Evolutionary conservation across 768 basidiomycete species (phyloP).

Genomic region (Suillus plorans): DNA sequence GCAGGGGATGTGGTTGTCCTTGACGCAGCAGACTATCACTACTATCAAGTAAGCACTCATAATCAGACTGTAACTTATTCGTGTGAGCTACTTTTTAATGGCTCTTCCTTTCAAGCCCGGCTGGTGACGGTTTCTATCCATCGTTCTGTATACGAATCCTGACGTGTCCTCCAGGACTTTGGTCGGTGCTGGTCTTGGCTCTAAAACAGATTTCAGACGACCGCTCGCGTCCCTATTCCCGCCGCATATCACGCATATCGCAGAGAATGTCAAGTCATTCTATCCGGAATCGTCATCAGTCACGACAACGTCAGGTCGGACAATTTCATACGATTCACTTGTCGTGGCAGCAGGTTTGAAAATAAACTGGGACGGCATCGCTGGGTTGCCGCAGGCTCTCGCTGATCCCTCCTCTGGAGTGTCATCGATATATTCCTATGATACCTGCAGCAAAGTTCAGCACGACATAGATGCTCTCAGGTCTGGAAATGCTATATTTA

Average conservation of each 20-base stretch:
- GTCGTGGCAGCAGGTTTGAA: conserved; percentile 90
- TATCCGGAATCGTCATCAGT: conserved; percentile 73
- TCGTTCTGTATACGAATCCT: not conserved
- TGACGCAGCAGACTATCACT: conserved; percentile 78
- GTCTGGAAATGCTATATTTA: conserved; percentile 86
- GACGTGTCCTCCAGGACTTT: conserved; percentile 62
- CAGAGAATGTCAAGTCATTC: conserved; percentile 72
- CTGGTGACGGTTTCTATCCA: conserved; percentile 54
- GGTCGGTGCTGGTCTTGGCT: conserved; percentile 82
- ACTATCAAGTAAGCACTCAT: conserved; percentile 68
- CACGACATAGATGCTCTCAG: conserved; percentile 73
- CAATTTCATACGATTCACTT: conserved; percentile 77
- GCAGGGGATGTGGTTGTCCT: conserved; percentile 83
- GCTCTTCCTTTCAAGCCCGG: conserved; percentile 60
- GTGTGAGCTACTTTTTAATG: not conserved
- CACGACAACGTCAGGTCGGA: conserved; percentile 67
- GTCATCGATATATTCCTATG: conserved; percentile 89
- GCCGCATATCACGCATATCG: conserved; percentile 64
- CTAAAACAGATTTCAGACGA: conserved; percentile 67
- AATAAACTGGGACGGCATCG: conserved; percentile 77
- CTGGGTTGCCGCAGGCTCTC: conserved; percentile 76
- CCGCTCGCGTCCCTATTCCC: conserved; percentile 74
- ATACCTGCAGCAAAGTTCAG: conserved; percentile 90
- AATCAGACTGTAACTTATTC: not conserved
- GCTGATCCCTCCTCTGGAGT: conserved; percentile 78